phyloP scores from a whole-genome alignment of 352 stramenopile species.

The Globisporangium splendens region DNA sequence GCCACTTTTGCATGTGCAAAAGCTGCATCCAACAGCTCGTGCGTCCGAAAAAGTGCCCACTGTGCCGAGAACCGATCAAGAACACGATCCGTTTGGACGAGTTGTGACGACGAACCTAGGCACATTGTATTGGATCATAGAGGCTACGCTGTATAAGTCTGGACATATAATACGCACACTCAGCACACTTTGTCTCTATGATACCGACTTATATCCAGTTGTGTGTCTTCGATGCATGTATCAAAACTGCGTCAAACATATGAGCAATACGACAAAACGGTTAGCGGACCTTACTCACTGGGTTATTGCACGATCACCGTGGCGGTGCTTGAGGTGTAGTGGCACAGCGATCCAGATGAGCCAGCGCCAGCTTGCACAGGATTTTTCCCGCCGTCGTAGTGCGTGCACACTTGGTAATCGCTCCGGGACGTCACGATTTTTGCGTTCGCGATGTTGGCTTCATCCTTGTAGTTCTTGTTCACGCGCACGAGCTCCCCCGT shows the following conservation, averaged over 20 bases:
- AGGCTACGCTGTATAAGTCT: too few species aligned
- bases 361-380: conserved; percentile 27
- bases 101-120: neutral
- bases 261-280: neutral
- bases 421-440: conserved; percentile 27
- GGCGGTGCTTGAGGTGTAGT: conserved; percentile 25
- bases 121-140: neutral
- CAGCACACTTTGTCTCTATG: neutral
- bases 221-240: neutral
- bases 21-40: conserved; percentile 15
- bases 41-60: conserved; percentile 13
- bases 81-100: conserved; percentile 12
- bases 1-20: conserved; percentile 20
- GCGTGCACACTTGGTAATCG: conserved; percentile 21
- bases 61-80: conserved; percentile 15
- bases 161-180: neutral
- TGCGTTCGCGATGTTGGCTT: conserved; percentile 40
- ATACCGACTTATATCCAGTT: neutral
- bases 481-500: conserved; percentile 53
- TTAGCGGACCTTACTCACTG: too few species aligned
- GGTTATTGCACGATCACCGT: conserved; percentile 18
- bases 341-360: conserved; percentile 20
- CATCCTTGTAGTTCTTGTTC: conserved; percentile 73
- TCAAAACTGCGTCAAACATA: neutral
- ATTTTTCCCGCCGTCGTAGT: conserved; percentile 26